phyloP scores from a whole-genome alignment of 2,329 filamentous ascomycete genomes.

The Pseudogymnoascus verrucosus region DNA sequence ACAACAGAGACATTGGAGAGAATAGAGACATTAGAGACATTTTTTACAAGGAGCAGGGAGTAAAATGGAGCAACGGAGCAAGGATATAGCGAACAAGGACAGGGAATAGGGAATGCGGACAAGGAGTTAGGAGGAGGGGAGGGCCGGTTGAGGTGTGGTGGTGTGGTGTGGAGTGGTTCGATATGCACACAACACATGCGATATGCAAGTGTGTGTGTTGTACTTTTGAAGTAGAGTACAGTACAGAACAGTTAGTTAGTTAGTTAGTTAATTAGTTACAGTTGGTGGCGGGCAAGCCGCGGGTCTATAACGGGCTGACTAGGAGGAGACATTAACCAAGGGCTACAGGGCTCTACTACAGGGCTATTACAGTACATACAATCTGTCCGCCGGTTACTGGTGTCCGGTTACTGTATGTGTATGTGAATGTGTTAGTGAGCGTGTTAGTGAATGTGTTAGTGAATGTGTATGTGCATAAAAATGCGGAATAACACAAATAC shows the following conservation, averaged over 20 bases:
- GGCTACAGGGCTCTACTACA: neutral
- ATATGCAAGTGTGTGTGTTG: neutral
- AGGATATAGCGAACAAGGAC: neutral
- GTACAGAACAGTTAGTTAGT: too few species aligned
- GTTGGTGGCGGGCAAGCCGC: neutral
- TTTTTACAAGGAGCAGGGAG: neutral
- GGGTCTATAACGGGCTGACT: neutral
- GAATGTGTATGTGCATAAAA: neutral
- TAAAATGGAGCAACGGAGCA: neutral
- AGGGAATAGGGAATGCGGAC: neutral
- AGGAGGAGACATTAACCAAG: neutral
- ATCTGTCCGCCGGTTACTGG: neutral
- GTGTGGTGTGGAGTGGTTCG: neutral
- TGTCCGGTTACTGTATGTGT: too few species aligned
- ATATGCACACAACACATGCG: slow-evolving; percentile 1
- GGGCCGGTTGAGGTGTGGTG: neutral
- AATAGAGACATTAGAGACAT: neutral
- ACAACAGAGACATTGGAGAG: neutral
- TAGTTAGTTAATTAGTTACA: too few species aligned
- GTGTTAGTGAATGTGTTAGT: too few species aligned
- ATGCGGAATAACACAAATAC: neutral
- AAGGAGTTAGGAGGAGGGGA: neutral
- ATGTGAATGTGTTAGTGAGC: too few species aligned
- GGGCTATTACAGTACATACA: neutral
- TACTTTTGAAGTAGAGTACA: neutral